Conservation (phyloP, 1,139 yeast species). For the Blastobotrys petasosporus region DNA sequence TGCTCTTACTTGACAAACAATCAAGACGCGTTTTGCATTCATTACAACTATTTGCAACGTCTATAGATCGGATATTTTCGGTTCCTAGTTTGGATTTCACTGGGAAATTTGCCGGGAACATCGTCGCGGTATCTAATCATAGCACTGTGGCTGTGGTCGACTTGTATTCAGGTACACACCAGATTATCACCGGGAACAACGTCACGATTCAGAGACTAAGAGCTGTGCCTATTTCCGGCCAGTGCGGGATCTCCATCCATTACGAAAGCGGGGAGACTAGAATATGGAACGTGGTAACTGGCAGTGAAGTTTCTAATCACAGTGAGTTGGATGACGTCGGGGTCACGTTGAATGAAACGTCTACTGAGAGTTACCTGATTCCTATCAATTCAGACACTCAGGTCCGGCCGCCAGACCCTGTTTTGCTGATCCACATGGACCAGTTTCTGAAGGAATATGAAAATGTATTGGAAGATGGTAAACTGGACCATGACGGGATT, state of each 20-base stretch:
- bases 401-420: conserved; percentile 4
- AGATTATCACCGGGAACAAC: conserved; percentile 21
- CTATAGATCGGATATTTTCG: conserved; percentile 16
- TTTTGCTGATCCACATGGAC: conserved; percentile 8
- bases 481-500: conserved; percentile 2
- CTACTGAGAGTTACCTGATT: not conserved
- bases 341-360: not conserved
- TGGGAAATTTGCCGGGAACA: conserved; percentile 1
- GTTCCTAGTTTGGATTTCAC: conserved; percentile 8
- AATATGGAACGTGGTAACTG: conserved; percentile 19
- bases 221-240: not conserved
- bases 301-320: conserved; percentile 13
- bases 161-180: conserved; percentile 10
- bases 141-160: conserved; percentile 21
- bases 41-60: conserved; percentile 19
- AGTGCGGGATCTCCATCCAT: conserved; percentile 7
- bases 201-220: conserved; percentile 14
- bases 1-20: conserved; percentile 14
- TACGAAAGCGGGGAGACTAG: conserved; percentile 18
- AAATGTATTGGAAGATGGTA: not conserved
- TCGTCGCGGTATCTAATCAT: conserved; percentile 19
- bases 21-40: conserved; percentile 10
- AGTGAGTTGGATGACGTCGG: not conserved
- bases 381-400: conserved; percentile 7
- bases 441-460: not conserved